Evolutionary conservation across 352 stramenopile genomes (phyloP).

Genomic region (Phytophthora podocarpi): DNA sequence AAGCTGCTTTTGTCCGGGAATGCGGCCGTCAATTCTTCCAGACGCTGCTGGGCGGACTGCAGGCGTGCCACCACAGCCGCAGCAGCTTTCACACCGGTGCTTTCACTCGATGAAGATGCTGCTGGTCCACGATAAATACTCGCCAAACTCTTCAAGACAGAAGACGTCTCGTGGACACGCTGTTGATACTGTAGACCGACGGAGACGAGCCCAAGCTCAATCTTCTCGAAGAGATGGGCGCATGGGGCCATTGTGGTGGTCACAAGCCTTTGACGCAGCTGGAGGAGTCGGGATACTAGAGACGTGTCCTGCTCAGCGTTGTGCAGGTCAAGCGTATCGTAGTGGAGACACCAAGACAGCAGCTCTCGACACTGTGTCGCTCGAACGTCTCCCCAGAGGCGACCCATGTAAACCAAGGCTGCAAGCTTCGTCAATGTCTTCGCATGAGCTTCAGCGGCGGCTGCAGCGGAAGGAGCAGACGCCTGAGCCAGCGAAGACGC

Average conservation of each 20-base stretch:
- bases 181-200: constrained; percentile 20
- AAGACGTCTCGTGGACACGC: neutral
- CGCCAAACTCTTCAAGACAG: constrained; percentile 7
- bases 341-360: constrained; percentile 41
- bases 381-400: constrained; percentile 23
- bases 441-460: constrained; percentile 9
- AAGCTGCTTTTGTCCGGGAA: constrained; percentile 46
- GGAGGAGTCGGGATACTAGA: constrained; percentile 15
- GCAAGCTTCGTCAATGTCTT: constrained; percentile 35
- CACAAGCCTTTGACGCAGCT: constrained; percentile 36
- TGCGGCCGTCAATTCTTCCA: constrained; percentile 23
- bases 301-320: constrained; percentile 19
- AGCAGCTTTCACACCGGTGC: neutral
- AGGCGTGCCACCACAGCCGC: neutral
- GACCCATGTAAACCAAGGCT: constrained; percentile 40
- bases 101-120: neutral
- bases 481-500: constrained; percentile 13
- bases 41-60: constrained; percentile 21
- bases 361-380: constrained; percentile 39
- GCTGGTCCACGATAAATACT: constrained; percentile 21
- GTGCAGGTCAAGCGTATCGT: constrained; percentile 22
- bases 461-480: constrained; percentile 12
- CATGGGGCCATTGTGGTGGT: constrained; percentile 10
- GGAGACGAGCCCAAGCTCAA: constrained; percentile 28
- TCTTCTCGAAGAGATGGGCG: constrained; percentile 12